phyloP scores from a whole-genome alignment of 306 rosid species.

The Trifolium repens region DNA sequence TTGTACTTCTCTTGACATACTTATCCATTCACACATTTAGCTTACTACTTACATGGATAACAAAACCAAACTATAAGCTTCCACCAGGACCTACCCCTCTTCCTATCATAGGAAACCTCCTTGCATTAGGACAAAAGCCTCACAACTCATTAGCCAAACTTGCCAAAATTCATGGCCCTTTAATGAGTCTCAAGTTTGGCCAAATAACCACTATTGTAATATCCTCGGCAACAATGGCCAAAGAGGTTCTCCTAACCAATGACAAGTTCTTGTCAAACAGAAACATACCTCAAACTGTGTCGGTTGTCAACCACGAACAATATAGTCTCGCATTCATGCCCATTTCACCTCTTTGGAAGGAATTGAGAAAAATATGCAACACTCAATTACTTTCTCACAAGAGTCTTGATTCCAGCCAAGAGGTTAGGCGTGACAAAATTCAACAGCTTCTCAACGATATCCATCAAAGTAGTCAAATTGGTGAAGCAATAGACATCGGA shows the following conservation, averaged over 20 bases:
- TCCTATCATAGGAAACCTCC: constrained; percentile 37
- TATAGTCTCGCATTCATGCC: constrained; percentile 37
- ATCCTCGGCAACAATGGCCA: constrained; percentile 38
- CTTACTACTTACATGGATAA: constrained; percentile 3
- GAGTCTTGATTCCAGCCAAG: constrained; percentile 35
- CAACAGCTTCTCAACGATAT: constrained; percentile 34
- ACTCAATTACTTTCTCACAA: constrained; percentile 27
- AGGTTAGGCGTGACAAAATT: constrained; percentile 25
- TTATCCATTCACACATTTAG: neutral
- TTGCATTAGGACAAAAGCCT: constrained; percentile 36
- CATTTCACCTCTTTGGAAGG: constrained; percentile 39
- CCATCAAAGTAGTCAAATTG: constrained; percentile 10
- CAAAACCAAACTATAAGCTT: constrained; percentile 24
- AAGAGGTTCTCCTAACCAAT: constrained; percentile 38
- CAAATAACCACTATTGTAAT: constrained; percentile 33
- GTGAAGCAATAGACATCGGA: constrained; percentile 38
- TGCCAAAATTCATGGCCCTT: constrained; percentile 39
- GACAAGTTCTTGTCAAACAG: constrained; percentile 36
- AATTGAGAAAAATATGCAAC: constrained; percentile 38
- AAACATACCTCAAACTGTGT: constrained; percentile 35
- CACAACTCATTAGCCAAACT: constrained; percentile 31
- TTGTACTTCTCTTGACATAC: neutral
- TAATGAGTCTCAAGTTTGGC: constrained; percentile 37
- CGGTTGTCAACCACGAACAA: constrained; percentile 31
- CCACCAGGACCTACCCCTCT: constrained; percentile 40